Percentiles rank a stretch among this genome's conserved stretches.
These are phyloP conservation scores for Salix brachista DNA, from an alignment of 345 rosid genomes.

Conservation along the genomic window DNA sequence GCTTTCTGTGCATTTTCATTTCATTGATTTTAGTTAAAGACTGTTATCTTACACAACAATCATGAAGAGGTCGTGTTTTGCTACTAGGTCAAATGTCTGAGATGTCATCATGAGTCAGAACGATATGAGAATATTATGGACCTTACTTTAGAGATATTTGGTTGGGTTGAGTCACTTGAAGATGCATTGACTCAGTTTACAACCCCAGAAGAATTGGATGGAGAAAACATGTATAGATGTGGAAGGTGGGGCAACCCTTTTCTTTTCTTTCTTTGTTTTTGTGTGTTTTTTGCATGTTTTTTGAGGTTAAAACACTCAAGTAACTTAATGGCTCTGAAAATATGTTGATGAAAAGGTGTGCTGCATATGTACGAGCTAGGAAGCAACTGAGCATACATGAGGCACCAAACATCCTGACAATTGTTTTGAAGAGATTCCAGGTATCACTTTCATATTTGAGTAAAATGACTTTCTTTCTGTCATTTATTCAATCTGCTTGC, in stretches of 20 bases:
- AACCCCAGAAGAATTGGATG: constrained; percentile 22
- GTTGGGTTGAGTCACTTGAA: constrained; percentile 21
- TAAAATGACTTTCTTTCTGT: background rate
- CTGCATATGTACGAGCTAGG: constrained; percentile 78
- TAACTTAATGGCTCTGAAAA: background rate
- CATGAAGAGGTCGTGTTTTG: background rate
- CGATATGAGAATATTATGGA: constrained; percentile 24
- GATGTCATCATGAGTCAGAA: constrained; percentile 15
- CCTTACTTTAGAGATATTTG: constrained; percentile 24
- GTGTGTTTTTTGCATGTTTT: background rate
- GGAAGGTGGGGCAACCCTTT: constrained; percentile 18
- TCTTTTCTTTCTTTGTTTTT: background rate
- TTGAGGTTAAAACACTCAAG: background rate
- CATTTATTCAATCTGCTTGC: background rate
- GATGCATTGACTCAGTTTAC: constrained; percentile 24
- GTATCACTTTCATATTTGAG: constrained; percentile 30
- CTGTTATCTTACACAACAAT: background rate
- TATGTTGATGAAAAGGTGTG: constrained; percentile 53
- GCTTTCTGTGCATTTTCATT: constrained; percentile 2
- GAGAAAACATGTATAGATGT: constrained; percentile 22
- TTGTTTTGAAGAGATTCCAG: constrained; percentile 96
- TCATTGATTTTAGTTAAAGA: background rate
- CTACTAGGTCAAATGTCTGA: constrained; percentile 23
- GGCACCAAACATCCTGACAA: constrained; percentile 94
- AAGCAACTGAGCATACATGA: constrained; percentile 77